A percentile compares a stretch with the other conserved stretches of the same genome.
Evolutionary conservation across 73 alveolate genomes (phyloP).

Genomic region (Paramecium pentaurelia): DNA sequence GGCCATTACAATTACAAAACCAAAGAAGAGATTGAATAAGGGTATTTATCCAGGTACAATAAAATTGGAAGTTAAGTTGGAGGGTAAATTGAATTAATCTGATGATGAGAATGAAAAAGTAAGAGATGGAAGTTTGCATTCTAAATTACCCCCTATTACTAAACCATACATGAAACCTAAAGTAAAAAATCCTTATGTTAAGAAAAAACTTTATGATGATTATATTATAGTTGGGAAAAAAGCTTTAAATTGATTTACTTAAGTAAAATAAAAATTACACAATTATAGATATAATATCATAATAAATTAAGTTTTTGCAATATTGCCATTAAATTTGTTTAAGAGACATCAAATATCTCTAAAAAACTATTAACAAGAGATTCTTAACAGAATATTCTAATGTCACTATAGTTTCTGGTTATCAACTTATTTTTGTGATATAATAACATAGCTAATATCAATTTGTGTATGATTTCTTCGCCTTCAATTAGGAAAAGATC

Average conservation of each 20-base stretch:
- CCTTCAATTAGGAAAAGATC: slow-evolving; percentile 30
- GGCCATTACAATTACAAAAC: not conserved
- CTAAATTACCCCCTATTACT: not conserved
- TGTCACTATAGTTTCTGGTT: not conserved
- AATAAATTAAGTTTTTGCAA: not conserved
- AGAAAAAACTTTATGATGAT: not conserved
- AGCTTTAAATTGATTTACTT: slow-evolving; percentile 17
- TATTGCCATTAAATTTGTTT: not conserved
- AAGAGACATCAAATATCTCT: not conserved
- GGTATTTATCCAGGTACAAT: slow-evolving; percentile 14
- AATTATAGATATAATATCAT: not conserved
- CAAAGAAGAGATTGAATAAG: not conserved
- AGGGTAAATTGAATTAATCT: not conserved
- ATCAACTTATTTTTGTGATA: not conserved
- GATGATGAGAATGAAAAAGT: slow-evolving; percentile 14
- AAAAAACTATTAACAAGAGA: not conserved
- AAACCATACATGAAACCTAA: not conserved
- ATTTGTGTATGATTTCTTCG: not conserved
- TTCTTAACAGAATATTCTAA: not conserved
- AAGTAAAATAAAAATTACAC: not conserved
- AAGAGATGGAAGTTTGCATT: not conserved
- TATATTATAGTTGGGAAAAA: slow-evolving; percentile 11
- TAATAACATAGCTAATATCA: not conserved
- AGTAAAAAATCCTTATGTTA: slow-evolving; percentile 1
- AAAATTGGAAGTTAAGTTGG: not conserved